Percentiles rank a stretch among this genome's conserved stretches.
These are phyloP conservation scores for Umbellularia californica DNA, from an alignment of 164 flowering plant species.

Conservation along the genomic window DNA sequence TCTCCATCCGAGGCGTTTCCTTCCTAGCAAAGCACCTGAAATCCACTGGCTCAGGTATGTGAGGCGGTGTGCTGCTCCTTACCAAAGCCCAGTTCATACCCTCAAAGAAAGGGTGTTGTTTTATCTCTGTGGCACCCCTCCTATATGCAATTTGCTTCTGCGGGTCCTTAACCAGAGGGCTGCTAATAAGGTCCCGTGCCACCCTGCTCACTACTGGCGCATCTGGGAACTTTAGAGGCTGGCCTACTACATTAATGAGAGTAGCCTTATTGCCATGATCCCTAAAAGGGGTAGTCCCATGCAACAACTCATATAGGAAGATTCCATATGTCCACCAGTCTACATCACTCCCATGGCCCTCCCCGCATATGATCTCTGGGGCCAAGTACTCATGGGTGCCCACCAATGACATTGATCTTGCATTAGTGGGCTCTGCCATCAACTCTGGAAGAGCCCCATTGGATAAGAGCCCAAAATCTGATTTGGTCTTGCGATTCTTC, in stretches of 20 bases:
- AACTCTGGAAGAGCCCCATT: constrained; percentile 6
- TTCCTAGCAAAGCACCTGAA: constrained; percentile 3
- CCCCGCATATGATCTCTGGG: constrained; percentile 17
- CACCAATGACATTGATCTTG: constrained; percentile 15
- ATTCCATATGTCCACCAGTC: constrained; percentile 21
- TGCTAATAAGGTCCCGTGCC: constrained; percentile 13
- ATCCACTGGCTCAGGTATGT: constrained; percentile 8
- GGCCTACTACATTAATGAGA: constrained; percentile 7
- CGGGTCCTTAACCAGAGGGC: constrained; percentile 15
- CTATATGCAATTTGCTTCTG: constrained; percentile 11
- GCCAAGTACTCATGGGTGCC: constrained; percentile 20
- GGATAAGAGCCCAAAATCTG: constrained; percentile 9
- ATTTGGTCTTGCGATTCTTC: constrained; percentile 13
- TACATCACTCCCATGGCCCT: constrained; percentile 17
- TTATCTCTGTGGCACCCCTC: constrained; percentile 19
- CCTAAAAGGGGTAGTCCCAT: constrained; percentile 15
- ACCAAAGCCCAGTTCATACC: constrained; percentile 21
- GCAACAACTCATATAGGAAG: constrained; percentile 14
- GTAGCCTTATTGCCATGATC: constrained; percentile 17
- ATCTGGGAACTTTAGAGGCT: constrained; percentile 14
- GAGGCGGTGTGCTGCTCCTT: constrained; percentile 9
- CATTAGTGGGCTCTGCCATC: constrained; percentile 15
- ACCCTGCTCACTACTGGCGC: constrained; percentile 2
- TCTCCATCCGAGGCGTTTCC: neutral
- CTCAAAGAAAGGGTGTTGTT: constrained; percentile 20